Evolutionary conservation across 2,329 filamentous ascomycete genomes (phyloP).

Genomic region (Talaromyces amestolkiae): DNA sequence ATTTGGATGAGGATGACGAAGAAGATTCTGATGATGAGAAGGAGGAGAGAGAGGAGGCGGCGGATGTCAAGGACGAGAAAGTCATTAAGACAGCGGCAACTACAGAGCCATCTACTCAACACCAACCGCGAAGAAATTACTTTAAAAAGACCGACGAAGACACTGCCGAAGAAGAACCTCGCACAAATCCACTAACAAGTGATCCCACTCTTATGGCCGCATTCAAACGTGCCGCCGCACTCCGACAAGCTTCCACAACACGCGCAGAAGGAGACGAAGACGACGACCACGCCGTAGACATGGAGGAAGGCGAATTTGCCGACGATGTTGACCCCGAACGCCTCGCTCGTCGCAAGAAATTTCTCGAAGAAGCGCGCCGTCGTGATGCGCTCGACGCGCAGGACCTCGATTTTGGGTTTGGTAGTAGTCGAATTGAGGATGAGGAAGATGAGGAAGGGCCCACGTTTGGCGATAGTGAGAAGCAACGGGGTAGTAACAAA

Average conservation of each 20-base stretch:
- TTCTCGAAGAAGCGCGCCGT: constrained; percentile 61
- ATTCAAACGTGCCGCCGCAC: constrained; percentile 75
- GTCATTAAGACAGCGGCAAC: background rate
- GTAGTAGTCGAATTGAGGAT: constrained; percentile 80
- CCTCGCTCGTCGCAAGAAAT: constrained; percentile 67
- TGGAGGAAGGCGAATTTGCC: constrained; percentile 4
- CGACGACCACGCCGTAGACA: background rate
- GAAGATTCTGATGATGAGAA: constrained; percentile 35
- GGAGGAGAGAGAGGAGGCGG: constrained; percentile 12
- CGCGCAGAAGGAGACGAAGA: constrained; percentile 6
- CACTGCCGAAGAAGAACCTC: constrained; percentile 33
- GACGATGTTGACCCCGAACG: constrained; percentile 56
- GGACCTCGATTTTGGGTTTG: constrained; percentile 94
- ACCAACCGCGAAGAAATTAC: constrained; percentile 47
- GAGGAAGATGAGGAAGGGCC: constrained; percentile 70
- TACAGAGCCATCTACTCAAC: constrained; percentile 20
- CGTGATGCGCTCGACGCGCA: constrained; percentile 75
- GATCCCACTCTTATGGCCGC: constrained; percentile 81
- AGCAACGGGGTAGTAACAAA: constrained; percentile 37
- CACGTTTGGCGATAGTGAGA: constrained; percentile 31
- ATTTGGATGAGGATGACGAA: constrained; percentile 48
- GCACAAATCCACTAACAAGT: constrained; percentile 51
- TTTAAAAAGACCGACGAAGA: constrained; percentile 52
- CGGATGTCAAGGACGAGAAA: constrained; percentile 2
- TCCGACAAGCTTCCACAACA: constrained; percentile 49